Evolutionary conservation across 2,329 filamentous ascomycete genomes (phyloP), one percentile per base, ranked within the genome.

Genomic region (Aaosphaeria pasadenensis): DNA sequence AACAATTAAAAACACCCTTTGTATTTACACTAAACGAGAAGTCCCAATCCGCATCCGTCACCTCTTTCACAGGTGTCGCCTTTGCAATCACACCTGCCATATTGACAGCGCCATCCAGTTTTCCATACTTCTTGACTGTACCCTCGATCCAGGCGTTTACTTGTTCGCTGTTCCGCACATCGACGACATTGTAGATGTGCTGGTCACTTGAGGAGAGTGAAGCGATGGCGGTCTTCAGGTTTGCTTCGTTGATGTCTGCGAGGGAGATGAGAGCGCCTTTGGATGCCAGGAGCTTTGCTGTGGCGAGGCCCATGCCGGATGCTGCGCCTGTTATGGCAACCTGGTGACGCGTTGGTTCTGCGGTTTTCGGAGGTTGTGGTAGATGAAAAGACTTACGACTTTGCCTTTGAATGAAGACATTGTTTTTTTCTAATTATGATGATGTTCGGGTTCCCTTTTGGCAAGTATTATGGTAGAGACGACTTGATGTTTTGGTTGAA

Each of bases 251-350:
- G 28, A 53, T 50, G 39, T 60, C 57, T 13, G 52, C 51, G 4
- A 58, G 36, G 5, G 55, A 54, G 11, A 58, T 39, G 32, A 28
- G 28, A 7, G 57, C 68, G 48, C 76, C 76, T 53, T 77, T 59
- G 11, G 59, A 58, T 6, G 74, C 74, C 46, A 79, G 74, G 6
- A 73, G 64, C 33, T 71, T 59, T 3, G 76, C 74, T 4, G 71
- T 74, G 47, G 66, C 56, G 46, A 71, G 66, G 30, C 77, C 77
- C 50, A 79, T 78, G 52, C 77, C 76, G 71, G 52, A 30, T 5
- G 54, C 51, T 6, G 53, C 55, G 17, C 55, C 57, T 3, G 57
- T 57, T 30, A 59, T 55, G 29, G 24, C 44, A 35, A 54, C 24
- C 42, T 43, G 39, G 17, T 11, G 9, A 41, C 4, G 17, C 39